phyloP scores from a whole-genome alignment of 2,329 filamentous ascomycete species.

The Davidsoniella virescens region DNA sequence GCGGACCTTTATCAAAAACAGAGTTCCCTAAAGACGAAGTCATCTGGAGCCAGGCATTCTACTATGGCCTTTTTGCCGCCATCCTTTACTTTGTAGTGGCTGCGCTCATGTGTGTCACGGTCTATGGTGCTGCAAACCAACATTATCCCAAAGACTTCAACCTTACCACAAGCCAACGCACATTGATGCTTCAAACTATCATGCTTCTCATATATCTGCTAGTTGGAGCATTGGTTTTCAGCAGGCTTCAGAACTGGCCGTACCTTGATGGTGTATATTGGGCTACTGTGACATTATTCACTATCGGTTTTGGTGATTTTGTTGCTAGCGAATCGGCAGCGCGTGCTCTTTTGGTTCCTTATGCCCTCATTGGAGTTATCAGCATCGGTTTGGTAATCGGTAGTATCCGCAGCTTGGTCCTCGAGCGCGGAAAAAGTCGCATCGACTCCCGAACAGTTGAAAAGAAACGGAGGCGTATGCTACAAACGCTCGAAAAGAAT shows the following conservation, averaged over 20 bases:
- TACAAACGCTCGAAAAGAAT: conserved; percentile 29
- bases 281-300: conserved; percentile 56
- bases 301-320: conserved; percentile 46
- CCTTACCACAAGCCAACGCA: conserved; percentile 66
- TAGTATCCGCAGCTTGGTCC: conserved; percentile 52
- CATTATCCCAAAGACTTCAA: conserved; percentile 68
- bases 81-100: conserved; percentile 65
- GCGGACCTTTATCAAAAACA: conserved; percentile 34
- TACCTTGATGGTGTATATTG: conserved; percentile 70
- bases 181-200: conserved; percentile 81
- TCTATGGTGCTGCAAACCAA: conserved; percentile 51
- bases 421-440: conserved; percentile 39
- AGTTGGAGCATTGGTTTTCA: conserved; percentile 61
- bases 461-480: conserved; percentile 34
- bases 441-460: conserved; percentile 43
- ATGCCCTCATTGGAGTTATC: conserved; percentile 67
- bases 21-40: conserved; percentile 30
- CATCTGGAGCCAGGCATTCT: conserved; percentile 66
- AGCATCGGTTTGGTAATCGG: conserved; percentile 71
- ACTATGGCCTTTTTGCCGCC: conserved; percentile 69
- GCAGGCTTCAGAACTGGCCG: conserved; percentile 52
- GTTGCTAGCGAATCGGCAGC: conserved; percentile 34
- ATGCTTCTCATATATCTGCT: conserved; percentile 68
- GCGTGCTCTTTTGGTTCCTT: conserved; percentile 64
- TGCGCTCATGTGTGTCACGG: conserved; percentile 61